Evolutionary conservation across 2,329 filamentous ascomycete genomes (phyloP), one percentile per base, ranked within the genome.

Genomic region (Cercospora sp.): DNA sequence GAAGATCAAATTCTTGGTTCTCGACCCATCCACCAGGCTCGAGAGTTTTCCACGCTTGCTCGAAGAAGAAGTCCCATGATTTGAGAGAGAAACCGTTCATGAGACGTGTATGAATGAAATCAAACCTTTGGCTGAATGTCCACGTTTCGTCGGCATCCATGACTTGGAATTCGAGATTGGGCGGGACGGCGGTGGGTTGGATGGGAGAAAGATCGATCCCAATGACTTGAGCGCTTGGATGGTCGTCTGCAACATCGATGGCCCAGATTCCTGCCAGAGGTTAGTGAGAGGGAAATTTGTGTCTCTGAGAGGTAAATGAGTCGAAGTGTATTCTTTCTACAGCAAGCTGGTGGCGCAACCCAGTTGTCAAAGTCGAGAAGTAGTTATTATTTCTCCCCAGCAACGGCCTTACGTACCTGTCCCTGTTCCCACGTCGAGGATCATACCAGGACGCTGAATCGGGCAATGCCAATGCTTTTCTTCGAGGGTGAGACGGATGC

Each of bases 401-500:
- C 13, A 16, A 16, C 13, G 26, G 48, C 23, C 9, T 12, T 2
- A 55, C 48, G 20, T 55, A 16, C 74, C 74, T 6, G 81, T 84
- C 10, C 82, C 83, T 1, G 82, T 84, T 10, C 83, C 84, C n/a
- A 84, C 73, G 71, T 85, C 84, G 13, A 85, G 78, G 9, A 84
- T 79, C 33, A 79, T 78, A 20, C 78, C 75, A 1, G 80, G 78
- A 12, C 76, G 72, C 3, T 73, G 72, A 1, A 72, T 61, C 12
- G 71, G 71, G 33, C 68, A 64, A 68, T 68, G 66, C 67, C 65
- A 73, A 33, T 70, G 71, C 59, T 66, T 63, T 31, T 71, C 71
- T n/a, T 51, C 82, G 16, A 73, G 48, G 3, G 68, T 69, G 30
- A 73, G 63, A 5, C 71, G 69, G 10, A 71, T 63, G 40, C 66